Percentiles rank a stretch among this genome's conserved stretches.
phyloP scores from a whole-genome alignment of 352 stramenopile genomes.

The Pythium pectinolyticum region DNA sequence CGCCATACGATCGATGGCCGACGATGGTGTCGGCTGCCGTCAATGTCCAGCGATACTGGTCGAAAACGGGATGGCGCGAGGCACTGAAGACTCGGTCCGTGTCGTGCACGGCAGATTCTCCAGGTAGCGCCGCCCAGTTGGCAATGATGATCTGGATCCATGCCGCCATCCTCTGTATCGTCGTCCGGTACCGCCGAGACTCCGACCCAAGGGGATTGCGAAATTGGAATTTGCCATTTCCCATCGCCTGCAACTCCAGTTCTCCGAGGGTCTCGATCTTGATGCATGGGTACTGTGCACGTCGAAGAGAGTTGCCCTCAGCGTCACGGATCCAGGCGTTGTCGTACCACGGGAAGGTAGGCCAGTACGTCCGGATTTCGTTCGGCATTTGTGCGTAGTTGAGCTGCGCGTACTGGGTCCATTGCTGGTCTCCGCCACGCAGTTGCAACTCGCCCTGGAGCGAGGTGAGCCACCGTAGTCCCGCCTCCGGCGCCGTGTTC shows the following conservation, averaged over 20 bases:
- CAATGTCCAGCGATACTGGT: not conserved
- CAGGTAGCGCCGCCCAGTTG: not conserved
- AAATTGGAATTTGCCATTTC: not conserved
- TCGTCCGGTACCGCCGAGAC: not conserved
- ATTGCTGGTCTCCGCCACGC: not conserved
- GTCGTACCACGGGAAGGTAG: not conserved
- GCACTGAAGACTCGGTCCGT: not conserved
- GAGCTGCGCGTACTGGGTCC: not conserved
- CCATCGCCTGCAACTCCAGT: not conserved
- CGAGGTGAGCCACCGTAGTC: not conserved
- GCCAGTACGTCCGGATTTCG: not conserved
- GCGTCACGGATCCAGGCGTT: not conserved
- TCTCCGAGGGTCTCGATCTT: not conserved
- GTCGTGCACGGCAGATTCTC: not conserved
- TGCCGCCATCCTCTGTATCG: not conserved
- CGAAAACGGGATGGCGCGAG: not conserved
- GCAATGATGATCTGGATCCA: conserved; percentile 4
- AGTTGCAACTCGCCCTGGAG: not conserved
- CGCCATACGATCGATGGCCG: too few species aligned
- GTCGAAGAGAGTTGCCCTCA: not conserved
- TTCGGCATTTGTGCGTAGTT: not conserved
- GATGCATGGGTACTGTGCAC: too few species aligned
- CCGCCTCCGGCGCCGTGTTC: not conserved
- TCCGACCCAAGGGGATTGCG: not conserved
- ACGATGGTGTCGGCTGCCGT: not conserved